Evolutionary conservation across 108 stramenopile species (phyloP).

Genomic region (Skeletonema marinoi): DNA sequence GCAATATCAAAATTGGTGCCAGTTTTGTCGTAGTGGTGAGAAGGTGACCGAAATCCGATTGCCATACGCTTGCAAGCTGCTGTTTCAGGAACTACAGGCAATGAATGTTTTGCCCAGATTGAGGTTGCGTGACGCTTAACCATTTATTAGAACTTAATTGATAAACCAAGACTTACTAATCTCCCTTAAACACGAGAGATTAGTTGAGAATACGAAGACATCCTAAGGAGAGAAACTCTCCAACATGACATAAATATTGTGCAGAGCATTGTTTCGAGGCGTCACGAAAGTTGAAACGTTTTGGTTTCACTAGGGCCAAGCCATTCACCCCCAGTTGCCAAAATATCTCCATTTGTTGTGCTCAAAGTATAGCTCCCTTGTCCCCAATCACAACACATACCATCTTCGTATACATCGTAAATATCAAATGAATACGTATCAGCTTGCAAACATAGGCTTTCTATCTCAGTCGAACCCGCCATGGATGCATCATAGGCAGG

Average conservation of each 20-base stretch:
- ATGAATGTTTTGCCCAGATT: conserved; percentile 93
- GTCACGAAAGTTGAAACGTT: neutral
- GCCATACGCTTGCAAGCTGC: conserved; percentile 98
- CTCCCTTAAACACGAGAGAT: neutral
- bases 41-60: conserved; percentile 91
- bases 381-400: conserved; percentile 8
- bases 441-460: conserved; percentile 4
- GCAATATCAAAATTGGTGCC: conserved; percentile 97
- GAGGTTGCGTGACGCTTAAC: conserved; percentile 77
- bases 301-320: conserved; percentile 11
- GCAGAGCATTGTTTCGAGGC: neutral
- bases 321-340: conserved; percentile 20
- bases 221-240: neutral
- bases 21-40: conserved; percentile 93
- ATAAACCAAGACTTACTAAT: neutral
- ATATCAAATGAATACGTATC: conserved; percentile 20
- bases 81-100: conserved; percentile 98
- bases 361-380: neutral
- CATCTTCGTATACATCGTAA: conserved; percentile 22
- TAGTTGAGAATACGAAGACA: no score
- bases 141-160: neutral
- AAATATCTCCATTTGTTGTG: neutral
- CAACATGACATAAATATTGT: neutral
- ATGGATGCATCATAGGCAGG: conserved; percentile 1
- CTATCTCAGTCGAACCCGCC: conserved; percentile 1